Conservation (phyloP, 805 yeast genomes). For the Lachancea meyersii region DNA sequence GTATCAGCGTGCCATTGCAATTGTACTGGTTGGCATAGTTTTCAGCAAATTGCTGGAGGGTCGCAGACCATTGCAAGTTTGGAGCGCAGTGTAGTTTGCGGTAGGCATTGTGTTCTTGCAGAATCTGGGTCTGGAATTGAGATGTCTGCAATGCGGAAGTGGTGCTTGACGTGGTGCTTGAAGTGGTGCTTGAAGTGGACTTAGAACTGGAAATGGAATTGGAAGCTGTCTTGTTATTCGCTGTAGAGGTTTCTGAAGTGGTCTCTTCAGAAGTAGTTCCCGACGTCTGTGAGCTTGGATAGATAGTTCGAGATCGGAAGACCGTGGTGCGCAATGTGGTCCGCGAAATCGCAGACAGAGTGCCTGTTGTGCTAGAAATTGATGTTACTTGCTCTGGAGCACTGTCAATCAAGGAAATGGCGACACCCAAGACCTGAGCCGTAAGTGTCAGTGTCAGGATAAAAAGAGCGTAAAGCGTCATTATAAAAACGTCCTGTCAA, state of each 20-base stretch:
- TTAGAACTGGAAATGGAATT: not conserved
- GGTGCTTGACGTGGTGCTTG: not conserved
- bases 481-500: too few relatives aligned
- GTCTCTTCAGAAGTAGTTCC: slow-evolving; percentile 22
- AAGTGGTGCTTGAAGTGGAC: not conserved
- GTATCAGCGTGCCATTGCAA: slow-evolving; percentile 53
- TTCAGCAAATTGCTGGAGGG: slow-evolving; percentile 50
- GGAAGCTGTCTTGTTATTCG: not conserved
- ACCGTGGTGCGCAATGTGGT: slow-evolving; percentile 15
- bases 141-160: not conserved
- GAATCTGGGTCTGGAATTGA: slow-evolving; percentile 29
- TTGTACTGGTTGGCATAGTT: slow-evolving; percentile 48
- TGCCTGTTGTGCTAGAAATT: not conserved
- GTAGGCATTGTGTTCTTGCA: slow-evolving; percentile 53
- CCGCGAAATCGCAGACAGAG: slow-evolving; percentile 1
- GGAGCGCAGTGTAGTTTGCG: slow-evolving; percentile 50
- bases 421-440: not conserved
- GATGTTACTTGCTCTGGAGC: not conserved
- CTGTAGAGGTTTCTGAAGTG: too few relatives aligned
- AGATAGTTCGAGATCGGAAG: slow-evolving; percentile 14
- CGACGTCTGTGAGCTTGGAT: slow-evolving; percentile 8
- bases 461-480: not conserved
- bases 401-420: slow-evolving; percentile 1
- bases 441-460: not conserved
- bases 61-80: slow-evolving; percentile 49